Percentiles rank a stretch among this genome's conserved stretches.
Conservation (phyloP, 306 rosid genomes). For the Vigna unguiculata region DNA sequence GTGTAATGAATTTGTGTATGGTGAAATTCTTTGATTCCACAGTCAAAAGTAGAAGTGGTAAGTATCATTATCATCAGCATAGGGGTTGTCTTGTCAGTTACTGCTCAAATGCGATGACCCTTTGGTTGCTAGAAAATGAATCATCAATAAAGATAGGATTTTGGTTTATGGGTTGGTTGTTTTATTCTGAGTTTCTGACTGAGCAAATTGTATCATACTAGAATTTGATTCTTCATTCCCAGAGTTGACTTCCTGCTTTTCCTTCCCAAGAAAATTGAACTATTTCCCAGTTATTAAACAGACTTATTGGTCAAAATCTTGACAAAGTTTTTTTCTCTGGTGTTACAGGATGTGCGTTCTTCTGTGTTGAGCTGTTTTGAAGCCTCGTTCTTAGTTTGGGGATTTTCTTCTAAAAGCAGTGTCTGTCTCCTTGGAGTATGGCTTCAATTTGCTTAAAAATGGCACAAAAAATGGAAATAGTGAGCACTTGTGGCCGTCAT, state of each 20-base stretch:
- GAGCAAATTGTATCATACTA: not conserved
- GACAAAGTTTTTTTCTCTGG: constrained; percentile 29
- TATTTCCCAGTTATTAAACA: constrained; percentile 22
- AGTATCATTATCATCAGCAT: constrained; percentile 32
- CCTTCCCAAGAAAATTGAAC: not conserved
- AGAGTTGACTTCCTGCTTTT: constrained; percentile 28
- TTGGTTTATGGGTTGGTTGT: constrained; percentile 20
- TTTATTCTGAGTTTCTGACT: constrained; percentile 13
- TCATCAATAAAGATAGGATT: not conserved
- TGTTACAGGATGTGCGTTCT: constrained; percentile 44
- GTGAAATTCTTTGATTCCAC: constrained; percentile 40
- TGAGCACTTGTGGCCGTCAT: constrained; percentile 39
- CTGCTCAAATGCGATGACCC: constrained; percentile 28
- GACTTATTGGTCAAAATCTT: not conserved
- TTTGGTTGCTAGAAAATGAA: constrained; percentile 52
- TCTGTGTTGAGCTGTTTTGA: constrained; percentile 33
- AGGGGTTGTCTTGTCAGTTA: constrained; percentile 17
- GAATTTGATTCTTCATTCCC: not conserved
- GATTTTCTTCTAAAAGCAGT: not conserved
- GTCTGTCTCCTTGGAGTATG: not conserved
- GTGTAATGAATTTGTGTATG: constrained; percentile 56
- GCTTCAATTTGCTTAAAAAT: constrained; percentile 36
- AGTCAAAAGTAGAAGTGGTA: constrained; percentile 43
- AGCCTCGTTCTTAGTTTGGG: constrained; percentile 19
- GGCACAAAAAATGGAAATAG: constrained; percentile 25